Base-by-base conservation (phyloP, 1,139 yeast species). In the Magnusiomyces magnusii region DNA sequence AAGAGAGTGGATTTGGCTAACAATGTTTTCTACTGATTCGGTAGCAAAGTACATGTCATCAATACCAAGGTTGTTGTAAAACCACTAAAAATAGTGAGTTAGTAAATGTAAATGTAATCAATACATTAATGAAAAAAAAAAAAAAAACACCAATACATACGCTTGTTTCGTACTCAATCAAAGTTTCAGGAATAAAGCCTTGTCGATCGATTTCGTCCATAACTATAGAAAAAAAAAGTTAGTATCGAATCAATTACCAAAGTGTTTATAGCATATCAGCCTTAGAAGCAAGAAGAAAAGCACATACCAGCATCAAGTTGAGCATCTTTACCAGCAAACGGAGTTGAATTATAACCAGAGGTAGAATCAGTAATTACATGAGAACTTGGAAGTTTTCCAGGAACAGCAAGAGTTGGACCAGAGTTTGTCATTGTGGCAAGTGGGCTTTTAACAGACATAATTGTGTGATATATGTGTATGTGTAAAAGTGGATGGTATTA, bases 21-120 rank as follows among this genome's bases (percentile, higher is more conserved):
- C 93, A 67, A 93, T 87, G 61, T 85, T 91, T 61, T 81, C 83
- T 24, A 92, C 86, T 2, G 88, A 76, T 71, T 92, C 97, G 65
- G 88, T 83, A 57, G 95, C 93, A 71, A 93, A 92, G 75, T 89
- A 93, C 47, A 90, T 86, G 71, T 74, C 97, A 70, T 91, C 97
- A 63, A 93, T 90, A 51, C 97, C 97, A 65, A 93, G 80, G 57
- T 81, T 76, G 63, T 87, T 84, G 76, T 93, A 93, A 72, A 93
- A 93, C 95, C 97, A 92, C 68, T 71, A 64, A 50, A 49, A 50
- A 31, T 7, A 44, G n/a, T 15, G 13, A 49, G 25, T 31, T 52
- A 31, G 36, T 31, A 7, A 31, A 31, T 7, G 7, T 31, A 13
- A 31, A n/a, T n/a, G n/a, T n/a, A n/a, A n/a, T n/a, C n/a, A n/a